Evolutionary conservation across 495 filamentous ascomycete genomes (phyloP), one percentile per base, ranked within the genome.

Genomic region (Aspergillus bridgeri): DNA sequence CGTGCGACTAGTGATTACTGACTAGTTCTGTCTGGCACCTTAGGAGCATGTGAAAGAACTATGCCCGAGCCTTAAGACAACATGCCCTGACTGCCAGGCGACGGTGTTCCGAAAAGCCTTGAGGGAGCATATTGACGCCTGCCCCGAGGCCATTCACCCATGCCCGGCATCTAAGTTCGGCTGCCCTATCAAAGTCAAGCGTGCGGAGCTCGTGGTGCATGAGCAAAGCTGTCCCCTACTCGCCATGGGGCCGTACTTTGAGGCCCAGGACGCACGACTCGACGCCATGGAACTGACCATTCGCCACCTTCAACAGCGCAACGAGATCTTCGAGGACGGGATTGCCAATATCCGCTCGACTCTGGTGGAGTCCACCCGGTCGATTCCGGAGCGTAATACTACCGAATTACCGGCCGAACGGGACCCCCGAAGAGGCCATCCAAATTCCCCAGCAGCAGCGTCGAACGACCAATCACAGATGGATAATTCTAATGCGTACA

Each of bases 151-250:
- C 8, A 74, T 80, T 6, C 76, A 79, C 17, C 61, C 72, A 24
- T 89, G 86, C 60, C 50, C 70, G 6, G 86, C 84, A 42, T 73
- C 76, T 2, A 74, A 79, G 55, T 78, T 81, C 42, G 85, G 86
- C 19, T 89, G 86, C 59, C 71, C 72, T 5, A 73, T 76, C 59
- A 73, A 74, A 24, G 69, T 78, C 29, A 79, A 77, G 45, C 79
- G 83, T 6, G 65, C 60, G 2, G 78, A 80, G 33, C 69, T 84
- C n/a, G 63, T 68, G 11, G 62, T 56, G n/a, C 86, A 89, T 58
- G 75, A 75, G 25, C 67, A 75, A 47, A 70, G 59, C 15, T 89
- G 86, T 56, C 73, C 83, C 0, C 74, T 89, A 56, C 81, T 83
- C 5, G 75, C 75, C 38, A 80, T 89, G 56, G 75, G 76, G 0